Base-by-base conservation (phyloP, 2,329 filamentous ascomycete genomes). In the Herpotrichia juniperi region DNA sequence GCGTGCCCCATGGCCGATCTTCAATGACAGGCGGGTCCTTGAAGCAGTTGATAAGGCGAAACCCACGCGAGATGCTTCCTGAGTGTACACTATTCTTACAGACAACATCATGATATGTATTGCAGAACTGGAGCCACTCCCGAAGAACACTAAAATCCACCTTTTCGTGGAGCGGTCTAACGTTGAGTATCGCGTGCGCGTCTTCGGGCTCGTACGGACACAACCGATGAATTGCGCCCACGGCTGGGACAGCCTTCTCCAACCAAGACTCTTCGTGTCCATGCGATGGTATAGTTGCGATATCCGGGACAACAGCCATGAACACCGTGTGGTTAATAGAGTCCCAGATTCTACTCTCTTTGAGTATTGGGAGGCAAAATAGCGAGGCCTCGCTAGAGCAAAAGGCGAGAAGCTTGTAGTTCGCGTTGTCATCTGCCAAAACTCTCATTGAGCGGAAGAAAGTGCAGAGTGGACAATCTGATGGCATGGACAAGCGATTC, bases 331-430 rank as follows among this genome's bases (percentile, higher is more conserved):
- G 48, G 3, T 39, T 40, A 11, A 43, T 17, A 3, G 31, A 26
- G 17, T 46, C 21, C 12, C 25, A 12, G 21, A 46, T 42, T 21
- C 22, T 28, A 8, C 40, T 49, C 12, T 37, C 25, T 34, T n/a
- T 31, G 39, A 25, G 35, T 45, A 22, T 28, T 9, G 32, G 32
- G 19, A 4, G 32, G 19, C 46, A 26, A 32, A 56, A 58, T 4
- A 58, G n/a, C 39, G 49, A 50, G 28, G 47, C 50, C n/a, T 58
- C 53, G 32, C 44, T 53, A 31, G 43, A 51, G 14, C 40, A 46
- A 39, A 58, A 58, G 11, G 53, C 56, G 31, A 58, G 53, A 17
- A 58, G 50, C 19, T 58, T 58, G 48, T 53, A 46, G 11, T 34
- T 44, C 32, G 42, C 22, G 21, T 58, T 45, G 10, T 8, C n/a